Evolutionary conservation across 2,329 filamentous ascomycete genomes (phyloP), one percentile per base, ranked within the genome.

Genomic region (Penicillium sp.): DNA sequence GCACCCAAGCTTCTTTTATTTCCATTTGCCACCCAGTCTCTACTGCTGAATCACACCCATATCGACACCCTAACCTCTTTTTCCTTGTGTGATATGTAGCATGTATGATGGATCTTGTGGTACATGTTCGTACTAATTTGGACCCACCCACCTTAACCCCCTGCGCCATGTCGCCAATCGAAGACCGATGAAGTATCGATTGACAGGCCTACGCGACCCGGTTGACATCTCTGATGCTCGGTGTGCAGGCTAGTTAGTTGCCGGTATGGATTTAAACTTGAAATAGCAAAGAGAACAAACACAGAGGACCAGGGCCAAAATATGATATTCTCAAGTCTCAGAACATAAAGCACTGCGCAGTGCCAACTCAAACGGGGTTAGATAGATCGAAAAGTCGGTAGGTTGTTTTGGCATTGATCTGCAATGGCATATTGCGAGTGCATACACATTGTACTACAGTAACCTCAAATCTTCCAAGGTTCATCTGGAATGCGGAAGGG

Each of bases 221-320:
- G 51, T 11, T 42, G 32, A 22, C 40, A 54, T 34, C 31, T 43
- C 58, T 57, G 58, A 61, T 24, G 47, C 39, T 61, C 59, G 32
- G 57, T 57, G 58, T 32, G 29, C 34, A 31, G 29, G 48, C 36
- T 16, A 16, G 36, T 39, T 39, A 9, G n/a, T 39, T 39, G 36
- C 36, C 36, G 36, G 16, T 39, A 39, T 39, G 14, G 42, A 39
- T 39, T 29, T 50, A 7, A 21, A 50, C 46, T 5, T 9, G 14
- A 39, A 13, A 10, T 13, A 5, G 32, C 32, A 13, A 34, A 34
- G 32, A 10, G 14, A 34, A 18, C 18, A 18, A 18, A 18, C 18
- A 18, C 18, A 34, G 11, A 34, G 32, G 14, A 13, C 11, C 32
- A 34, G 11, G 11, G 8, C 32, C 9, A 10, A 13, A 13, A 34